These are phyloP conservation scores for Aspergillus incahuasiensis DNA, from an alignment of 495 filamentous ascomycete species.

Conservation along the genomic window DNA sequence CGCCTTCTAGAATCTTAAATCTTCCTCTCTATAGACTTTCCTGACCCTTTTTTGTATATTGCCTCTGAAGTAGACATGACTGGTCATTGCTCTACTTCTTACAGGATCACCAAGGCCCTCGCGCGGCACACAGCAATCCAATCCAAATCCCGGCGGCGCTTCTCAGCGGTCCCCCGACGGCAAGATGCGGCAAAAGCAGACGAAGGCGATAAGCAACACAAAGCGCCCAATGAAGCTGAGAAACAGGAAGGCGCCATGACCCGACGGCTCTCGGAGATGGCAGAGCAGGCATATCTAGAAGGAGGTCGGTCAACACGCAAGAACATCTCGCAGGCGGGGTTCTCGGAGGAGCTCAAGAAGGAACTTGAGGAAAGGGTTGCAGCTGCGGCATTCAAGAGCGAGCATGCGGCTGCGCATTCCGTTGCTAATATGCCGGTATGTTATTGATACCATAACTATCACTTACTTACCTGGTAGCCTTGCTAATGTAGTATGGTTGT, in stretches of 20 bases:
- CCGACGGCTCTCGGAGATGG: conserved; percentile 69
- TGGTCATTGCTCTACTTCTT: conserved; percentile 15
- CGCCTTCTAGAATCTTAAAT: not conserved
- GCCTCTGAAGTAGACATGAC: conserved; percentile 21
- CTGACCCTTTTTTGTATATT: not conserved
- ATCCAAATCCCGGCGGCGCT: conserved; percentile 13
- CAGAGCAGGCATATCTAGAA: conserved; percentile 69
- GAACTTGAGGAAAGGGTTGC: conserved; percentile 70
- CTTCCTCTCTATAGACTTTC: not conserved
- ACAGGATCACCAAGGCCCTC: conserved; percentile 15
- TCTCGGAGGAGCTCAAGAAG: conserved; percentile 78
- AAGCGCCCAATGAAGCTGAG: conserved; percentile 15
- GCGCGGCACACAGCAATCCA: conserved; percentile 14
- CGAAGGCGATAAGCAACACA: conserved; percentile 2
- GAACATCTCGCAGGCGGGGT: conserved; percentile 79
- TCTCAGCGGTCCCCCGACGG: conserved; percentile 22
- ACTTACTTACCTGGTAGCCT: no score
- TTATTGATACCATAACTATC: not conserved
- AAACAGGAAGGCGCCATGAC: conserved; percentile 60
- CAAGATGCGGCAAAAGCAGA: conserved; percentile 21
- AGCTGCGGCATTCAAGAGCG: conserved; percentile 61
- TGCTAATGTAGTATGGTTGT: conserved; percentile 9
- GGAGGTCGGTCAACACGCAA: conserved; percentile 66
- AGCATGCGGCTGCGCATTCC: conserved; percentile 66
- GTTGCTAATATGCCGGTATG: conserved; percentile 59